Percentiles rank a stretch among this genome's conserved stretches.
These are phyloP conservation scores for Emmonsiellopsis sp. DNA, from an alignment of 2,329 filamentous ascomycete genomes.

Conservation along the genomic window DNA sequence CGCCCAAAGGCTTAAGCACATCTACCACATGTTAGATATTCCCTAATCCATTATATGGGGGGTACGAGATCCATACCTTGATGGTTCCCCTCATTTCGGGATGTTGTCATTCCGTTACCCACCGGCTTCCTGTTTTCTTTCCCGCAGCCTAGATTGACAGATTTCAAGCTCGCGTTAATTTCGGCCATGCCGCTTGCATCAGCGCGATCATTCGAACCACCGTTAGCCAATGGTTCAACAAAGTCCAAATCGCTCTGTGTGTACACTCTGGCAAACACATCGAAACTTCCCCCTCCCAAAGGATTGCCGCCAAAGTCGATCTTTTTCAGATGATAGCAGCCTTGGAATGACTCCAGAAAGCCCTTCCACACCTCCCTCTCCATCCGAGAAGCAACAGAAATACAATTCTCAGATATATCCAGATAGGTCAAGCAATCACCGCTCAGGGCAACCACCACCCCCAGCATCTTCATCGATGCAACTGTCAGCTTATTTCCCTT, in stretches of 20 bases:
- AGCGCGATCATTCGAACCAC: slow-evolving; percentile 11
- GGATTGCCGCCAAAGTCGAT: slow-evolving; percentile 38
- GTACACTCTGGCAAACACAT: slow-evolving; percentile 36
- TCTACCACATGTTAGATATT: neutral
- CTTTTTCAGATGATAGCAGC: slow-evolving; percentile 34
- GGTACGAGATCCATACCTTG: neutral
- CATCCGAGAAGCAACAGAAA: slow-evolving; percentile 27
- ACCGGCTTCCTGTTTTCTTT: neutral
- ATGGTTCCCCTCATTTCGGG: neutral
- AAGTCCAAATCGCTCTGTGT: slow-evolving; percentile 26
- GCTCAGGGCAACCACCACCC: slow-evolving; percentile 31
- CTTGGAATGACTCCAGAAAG: slow-evolving; percentile 35
- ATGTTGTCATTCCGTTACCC: neutral
- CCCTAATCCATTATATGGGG: neutral
- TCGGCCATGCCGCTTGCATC: slow-evolving; percentile 9
- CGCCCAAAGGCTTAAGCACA: neutral
- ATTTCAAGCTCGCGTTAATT: neutral
- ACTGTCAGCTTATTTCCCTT: slow-evolving; percentile 36
- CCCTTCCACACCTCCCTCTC: slow-evolving; percentile 32
- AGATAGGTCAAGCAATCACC: slow-evolving; percentile 37
- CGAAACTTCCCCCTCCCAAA: slow-evolving; percentile 34
- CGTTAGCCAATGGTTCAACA: slow-evolving; percentile 14
- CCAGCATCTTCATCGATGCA: slow-evolving; percentile 31
- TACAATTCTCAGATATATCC: slow-evolving; percentile 38
- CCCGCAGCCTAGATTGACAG: neutral